These are phyloP conservation scores for Coemansia sp. DNA, from an alignment of 192 early-diverging fungal species.

Conservation along the genomic window DNA sequence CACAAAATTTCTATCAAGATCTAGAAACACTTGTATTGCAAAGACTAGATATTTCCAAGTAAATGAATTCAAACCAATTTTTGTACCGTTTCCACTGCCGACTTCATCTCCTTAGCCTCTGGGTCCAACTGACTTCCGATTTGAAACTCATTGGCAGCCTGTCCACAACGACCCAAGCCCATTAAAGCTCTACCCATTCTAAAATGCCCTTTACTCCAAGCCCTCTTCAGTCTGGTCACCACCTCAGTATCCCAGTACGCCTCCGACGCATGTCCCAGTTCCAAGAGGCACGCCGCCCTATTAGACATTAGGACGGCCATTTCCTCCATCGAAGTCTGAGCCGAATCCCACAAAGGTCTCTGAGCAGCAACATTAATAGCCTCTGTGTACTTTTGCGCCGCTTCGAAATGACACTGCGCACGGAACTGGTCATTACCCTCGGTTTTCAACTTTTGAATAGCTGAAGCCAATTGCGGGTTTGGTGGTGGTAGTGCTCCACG, in stretches of 20 bases:
- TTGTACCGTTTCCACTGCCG: conserved; percentile 71
- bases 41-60: conserved; percentile 47
- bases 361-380: conserved; percentile 80
- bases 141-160: conserved; percentile 83
- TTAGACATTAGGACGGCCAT: conserved; percentile 67
- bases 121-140: conserved; percentile 77
- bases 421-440: conserved; percentile 90
- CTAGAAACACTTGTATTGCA: conserved; percentile 49
- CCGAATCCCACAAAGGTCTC: conserved; percentile 76
- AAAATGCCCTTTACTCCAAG: conserved; percentile 77
- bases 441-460: conserved; percentile 62
- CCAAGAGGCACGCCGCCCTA: conserved; percentile 67
- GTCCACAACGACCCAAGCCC: conserved; percentile 76
- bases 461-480: conserved; percentile 61
- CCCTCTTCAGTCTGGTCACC: conserved; percentile 66
- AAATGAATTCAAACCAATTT: conserved; percentile 20
- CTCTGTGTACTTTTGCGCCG: conserved; percentile 84
- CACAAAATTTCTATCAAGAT: conserved; percentile 51
- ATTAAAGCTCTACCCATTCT: conserved; percentile 83
- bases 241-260: conserved; percentile 74
- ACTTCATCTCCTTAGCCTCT: conserved; percentile 73
- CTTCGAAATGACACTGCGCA: conserved; percentile 77
- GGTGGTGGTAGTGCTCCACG: conserved; percentile 70
- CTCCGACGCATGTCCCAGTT: conserved; percentile 65
- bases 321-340: conserved; percentile 67